Conservation (phyloP, 345 rosid genomes). For the Citrus maxima region DNA sequence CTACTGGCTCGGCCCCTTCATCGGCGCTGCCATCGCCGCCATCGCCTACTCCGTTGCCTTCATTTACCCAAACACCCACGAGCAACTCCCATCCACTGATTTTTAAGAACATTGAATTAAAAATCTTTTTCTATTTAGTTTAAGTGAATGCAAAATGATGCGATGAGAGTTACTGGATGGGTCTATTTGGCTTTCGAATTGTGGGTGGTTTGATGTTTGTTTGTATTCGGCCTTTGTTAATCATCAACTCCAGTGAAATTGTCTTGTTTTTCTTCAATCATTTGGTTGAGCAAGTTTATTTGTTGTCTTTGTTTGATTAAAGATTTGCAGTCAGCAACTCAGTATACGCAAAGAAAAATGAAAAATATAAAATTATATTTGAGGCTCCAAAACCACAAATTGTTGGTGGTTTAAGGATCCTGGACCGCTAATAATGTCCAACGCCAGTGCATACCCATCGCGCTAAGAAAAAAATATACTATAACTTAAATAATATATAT, state of each 20-base stretch:
- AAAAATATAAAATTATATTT: no score
- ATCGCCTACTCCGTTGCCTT: conserved; percentile 56
- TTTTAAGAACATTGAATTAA: conserved; percentile 19
- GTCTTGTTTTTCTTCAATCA: conserved; percentile 17
- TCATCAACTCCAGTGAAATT: conserved; percentile 20
- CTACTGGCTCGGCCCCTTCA: conserved; percentile 86
- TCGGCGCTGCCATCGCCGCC: conserved; percentile 77
- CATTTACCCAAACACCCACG: conserved; percentile 50
- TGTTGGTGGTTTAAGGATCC: background rate
- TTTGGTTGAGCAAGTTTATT: background rate
- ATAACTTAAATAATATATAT: background rate
- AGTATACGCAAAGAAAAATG: no score
- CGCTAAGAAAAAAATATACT: background rate
- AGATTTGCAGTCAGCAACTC: background rate
- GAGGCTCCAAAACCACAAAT: background rate
- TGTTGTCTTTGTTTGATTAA: background rate
- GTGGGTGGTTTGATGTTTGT: conserved; percentile 25
- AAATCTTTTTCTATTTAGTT: background rate
- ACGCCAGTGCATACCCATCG: background rate
- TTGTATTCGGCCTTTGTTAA: conserved; percentile 24
- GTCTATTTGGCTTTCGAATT: conserved; percentile 20
- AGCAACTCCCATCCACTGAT: conserved; percentile 64
- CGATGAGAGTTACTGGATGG: conserved; percentile 11
- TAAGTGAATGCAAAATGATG: background rate
- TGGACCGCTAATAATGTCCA: background rate